Base-by-base conservation (phyloP, 2,329 filamentous ascomycete species). In the Cercospora citrullina region DNA sequence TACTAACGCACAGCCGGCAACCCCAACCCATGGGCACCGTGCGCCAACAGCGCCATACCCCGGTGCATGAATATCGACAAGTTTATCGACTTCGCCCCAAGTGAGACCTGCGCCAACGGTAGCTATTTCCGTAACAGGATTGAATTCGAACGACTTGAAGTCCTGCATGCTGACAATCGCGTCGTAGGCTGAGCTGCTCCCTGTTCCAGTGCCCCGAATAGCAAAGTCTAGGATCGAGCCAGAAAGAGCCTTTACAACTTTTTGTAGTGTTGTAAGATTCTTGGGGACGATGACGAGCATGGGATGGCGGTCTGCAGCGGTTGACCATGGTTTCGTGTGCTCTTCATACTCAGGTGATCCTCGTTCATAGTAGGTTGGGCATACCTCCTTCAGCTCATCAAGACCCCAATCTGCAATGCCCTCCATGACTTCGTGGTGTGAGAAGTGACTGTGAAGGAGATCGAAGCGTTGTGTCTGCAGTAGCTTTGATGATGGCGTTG, bases 1-100 rank as follows among this genome's bases (percentile, higher is more conserved):
- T 8, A 75, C 75, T 10, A 81, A 71, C 5, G 77, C 77, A 3
- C 76, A 75, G 1, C 80, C 81, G 5, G 76, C 76, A 2, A 82
- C 80, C 5, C 81, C 80, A 8, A 83, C 77, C 70, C 75, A 80
- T 1, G 77, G 77, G 30, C 77, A 79, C 28, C 80, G 72, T 1
- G 79, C 77, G 3, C 77, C 75, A 1, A 81, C 74, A 23, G 79
- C 76, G 72, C 75, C 75, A 67, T 78, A 81, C 0, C 75, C 79
- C 1, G 77, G 75, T 5, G 78, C 78, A 4, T 68, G 65, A 21
- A 76, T 71, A 60, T 78, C 77, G 66, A 82, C 72, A 42, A 79
- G 75, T 5, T 64, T 64, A 66, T 81, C 79, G 6, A 79, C 75
- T 26, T 80, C 75, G 5, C 75, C 72, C 80, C 81, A 83, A 16